A percentile compares a stretch with the other conserved stretches of the same genome.
Evolutionary conservation across 78 protist genomes (phyloP).

Genomic region (Isochrysis galbana): DNA sequence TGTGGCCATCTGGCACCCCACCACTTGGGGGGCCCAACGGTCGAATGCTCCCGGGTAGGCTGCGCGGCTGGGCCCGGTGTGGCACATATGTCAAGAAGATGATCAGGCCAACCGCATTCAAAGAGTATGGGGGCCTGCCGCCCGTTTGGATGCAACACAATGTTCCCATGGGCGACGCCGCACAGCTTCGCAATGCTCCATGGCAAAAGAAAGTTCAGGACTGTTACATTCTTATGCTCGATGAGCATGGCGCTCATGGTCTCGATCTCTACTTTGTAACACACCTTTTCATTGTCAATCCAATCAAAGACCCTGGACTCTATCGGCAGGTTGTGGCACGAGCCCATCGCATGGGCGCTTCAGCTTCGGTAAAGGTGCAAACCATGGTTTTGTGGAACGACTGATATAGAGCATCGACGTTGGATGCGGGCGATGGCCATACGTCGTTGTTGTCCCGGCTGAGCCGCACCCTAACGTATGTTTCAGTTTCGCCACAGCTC

Average conservation of each 20-base stretch:
- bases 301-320: background rate
- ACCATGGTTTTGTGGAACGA: background rate
- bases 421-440: too few species aligned
- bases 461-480: too few species aligned
- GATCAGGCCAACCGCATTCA: too few species aligned
- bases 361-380: background rate
- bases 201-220: too few species aligned
- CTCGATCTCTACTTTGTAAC: background rate
- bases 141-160: too few species aligned
- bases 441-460: too few species aligned
- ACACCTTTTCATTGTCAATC: background rate
- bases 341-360: background rate
- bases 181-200: too few species aligned
- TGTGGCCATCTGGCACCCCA: background rate
- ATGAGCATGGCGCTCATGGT: background rate
- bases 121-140: too few species aligned
- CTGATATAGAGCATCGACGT: background rate
- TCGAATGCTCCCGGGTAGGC: background rate
- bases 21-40: background rate
- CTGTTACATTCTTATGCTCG: background rate
- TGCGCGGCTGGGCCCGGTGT: background rate
- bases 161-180: too few species aligned
- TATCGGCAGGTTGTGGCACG: background rate
- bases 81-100: too few species aligned
- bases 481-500: too few species aligned